Percentiles rank a stretch among this genome's conserved stretches.
Conservation (phyloP, 257 asterid species). For the Nicotiana obtusifolia region DNA sequence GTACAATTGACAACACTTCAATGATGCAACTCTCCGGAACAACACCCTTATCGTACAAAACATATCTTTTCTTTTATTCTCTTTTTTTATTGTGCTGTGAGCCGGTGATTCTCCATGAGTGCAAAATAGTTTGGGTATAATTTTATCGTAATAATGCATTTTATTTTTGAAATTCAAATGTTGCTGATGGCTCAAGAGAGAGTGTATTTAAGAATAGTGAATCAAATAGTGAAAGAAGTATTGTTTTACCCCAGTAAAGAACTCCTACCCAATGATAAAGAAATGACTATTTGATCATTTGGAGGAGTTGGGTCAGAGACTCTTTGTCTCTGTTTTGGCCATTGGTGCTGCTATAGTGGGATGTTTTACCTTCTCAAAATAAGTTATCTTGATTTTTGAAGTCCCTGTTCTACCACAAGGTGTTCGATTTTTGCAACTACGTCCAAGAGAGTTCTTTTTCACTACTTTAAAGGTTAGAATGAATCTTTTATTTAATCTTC, state of each 20-base stretch:
- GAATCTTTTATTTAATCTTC: not conserved
- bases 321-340: constrained; percentile 76
- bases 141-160: constrained; percentile 10
- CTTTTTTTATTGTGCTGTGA: not conserved
- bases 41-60: not conserved
- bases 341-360: constrained; percentile 85
- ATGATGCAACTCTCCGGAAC: not conserved
- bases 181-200: constrained; percentile 32
- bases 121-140: not conserved
- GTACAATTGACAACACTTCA: not conserved
- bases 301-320: constrained; percentile 78
- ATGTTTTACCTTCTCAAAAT: constrained; percentile 85
- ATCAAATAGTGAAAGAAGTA: constrained; percentile 46
- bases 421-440: constrained; percentile 91
- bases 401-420: constrained; percentile 83
- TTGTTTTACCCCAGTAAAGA: constrained; percentile 76
- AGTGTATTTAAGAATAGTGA: constrained; percentile 42
- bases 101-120: not conserved
- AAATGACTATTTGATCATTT: constrained; percentile 97
- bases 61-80: not conserved
- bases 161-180: constrained; percentile 27
- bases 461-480: constrained; percentile 80
- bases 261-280: constrained; percentile 81
- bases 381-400: constrained; percentile 85
- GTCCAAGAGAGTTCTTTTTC: constrained; percentile 98